Evolutionary conservation across 1,284 basidiomycete species (phyloP).

Genomic region (Hemileia vastatrix): DNA sequence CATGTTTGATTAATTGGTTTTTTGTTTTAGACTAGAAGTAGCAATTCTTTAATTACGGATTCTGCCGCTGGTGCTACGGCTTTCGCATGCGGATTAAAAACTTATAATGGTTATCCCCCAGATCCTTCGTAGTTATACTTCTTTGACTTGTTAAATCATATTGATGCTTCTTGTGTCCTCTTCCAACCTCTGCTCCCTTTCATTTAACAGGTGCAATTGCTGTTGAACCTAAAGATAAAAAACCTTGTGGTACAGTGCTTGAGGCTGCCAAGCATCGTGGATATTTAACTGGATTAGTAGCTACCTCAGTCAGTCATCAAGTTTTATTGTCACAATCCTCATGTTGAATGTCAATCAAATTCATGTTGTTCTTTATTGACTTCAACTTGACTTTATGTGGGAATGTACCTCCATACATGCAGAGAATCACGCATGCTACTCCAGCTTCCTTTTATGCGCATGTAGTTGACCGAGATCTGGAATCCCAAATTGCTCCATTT

Average conservation of each 20-base stretch:
- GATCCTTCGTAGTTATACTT: not conserved
- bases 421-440: conserved; percentile 41
- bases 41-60: conserved; percentile 44
- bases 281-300: conserved; percentile 43
- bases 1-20: not conserved
- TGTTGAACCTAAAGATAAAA: conserved; percentile 33
- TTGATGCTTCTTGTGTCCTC: not conserved
- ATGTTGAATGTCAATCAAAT: no score
- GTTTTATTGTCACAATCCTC: not conserved
- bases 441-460: conserved; percentile 46
- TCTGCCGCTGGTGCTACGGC: conserved; percentile 46
- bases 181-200: not conserved
- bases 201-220: conserved; percentile 34
- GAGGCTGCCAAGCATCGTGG: conserved; percentile 45
- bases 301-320: conserved; percentile 33
- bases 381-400: no score
- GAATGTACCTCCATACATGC: not conserved
- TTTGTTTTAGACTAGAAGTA: conserved; percentile 35
- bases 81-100: conserved; percentile 43
- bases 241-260: conserved; percentile 44
- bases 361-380: not conserved
- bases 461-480: conserved; percentile 31
- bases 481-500: conserved; percentile 30
- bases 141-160: not conserved
- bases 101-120: conserved; percentile 39